Base-by-base conservation (phyloP, 768 basidiomycete genomes). In the Tremella yokohamensis region DNA sequence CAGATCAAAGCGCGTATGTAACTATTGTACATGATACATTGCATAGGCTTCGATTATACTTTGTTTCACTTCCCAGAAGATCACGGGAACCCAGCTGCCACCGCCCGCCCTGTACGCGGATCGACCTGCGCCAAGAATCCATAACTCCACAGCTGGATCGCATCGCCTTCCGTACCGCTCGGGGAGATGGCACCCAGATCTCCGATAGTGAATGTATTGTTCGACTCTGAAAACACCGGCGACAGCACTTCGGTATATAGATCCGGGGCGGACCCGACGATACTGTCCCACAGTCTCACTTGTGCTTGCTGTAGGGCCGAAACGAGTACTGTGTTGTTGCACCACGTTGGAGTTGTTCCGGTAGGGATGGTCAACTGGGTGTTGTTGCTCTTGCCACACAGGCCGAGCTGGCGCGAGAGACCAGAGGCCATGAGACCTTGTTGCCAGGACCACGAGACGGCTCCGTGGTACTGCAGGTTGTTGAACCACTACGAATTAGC, bases 381-480 rank as follows among this genome's bases (percentile, higher is more conserved):
- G 16, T 57, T 34, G 12, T 67, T 74, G 25, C 68, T 60, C 47
- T 65, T 65, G 16, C 72, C 67, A 60, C 79, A 79, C 40, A 79
- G 72, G 18, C 68, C 64, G 9, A 80, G 66, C 61, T 80, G 79
- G 34, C 74, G 70, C 9, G 77, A 76, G 18, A 81, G 63, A 8
- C 80, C 80, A 8, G 74, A 76, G 6, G 80, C 80, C 80, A 81
- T 81, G 24, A 81, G 60, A 19, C 75, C 80, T 67, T 80, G 79
- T 65, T 80, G 80, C 75, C 79, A 81, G 3, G 57, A 76, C 77
- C 78, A 79, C 13, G 57, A 61, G 51, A 64, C 63, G 12, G 60
- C 57, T 4, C 63, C 66, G 47, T 59, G 58, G 39, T 66, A 64
- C 49, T 40, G 40, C 3, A 61, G 20, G 37, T 61, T 58, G 37